These are phyloP conservation scores for Lichtheimia ornata DNA, from an alignment of 371 early-diverging fungal genomes.

Conservation along the genomic window DNA sequence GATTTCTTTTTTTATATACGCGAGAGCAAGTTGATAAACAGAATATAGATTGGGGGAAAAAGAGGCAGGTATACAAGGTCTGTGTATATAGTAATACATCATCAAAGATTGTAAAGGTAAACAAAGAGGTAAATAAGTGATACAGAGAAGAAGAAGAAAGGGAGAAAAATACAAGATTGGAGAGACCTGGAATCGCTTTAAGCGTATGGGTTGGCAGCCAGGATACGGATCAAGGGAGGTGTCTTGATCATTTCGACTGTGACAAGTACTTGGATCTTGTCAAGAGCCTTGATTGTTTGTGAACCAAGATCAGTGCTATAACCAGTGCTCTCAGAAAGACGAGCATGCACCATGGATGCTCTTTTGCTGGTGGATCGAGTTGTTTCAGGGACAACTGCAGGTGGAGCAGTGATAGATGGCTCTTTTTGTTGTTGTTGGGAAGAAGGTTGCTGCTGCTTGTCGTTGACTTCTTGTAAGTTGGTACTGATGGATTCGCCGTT, in stretches of 20 bases:
- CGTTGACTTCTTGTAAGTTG: neutral
- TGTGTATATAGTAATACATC: too few species aligned
- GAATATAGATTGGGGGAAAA: slow-evolving; percentile 4
- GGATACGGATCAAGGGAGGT: slow-evolving; percentile 70
- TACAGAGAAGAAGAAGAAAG: neutral
- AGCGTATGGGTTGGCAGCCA: slow-evolving; percentile 65
- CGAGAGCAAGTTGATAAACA: neutral
- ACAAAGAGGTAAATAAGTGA: neutral
- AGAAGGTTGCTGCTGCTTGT: neutral
- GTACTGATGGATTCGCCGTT: neutral
- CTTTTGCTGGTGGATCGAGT: slow-evolving; percentile 30
- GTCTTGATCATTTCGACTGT: slow-evolving; percentile 62
- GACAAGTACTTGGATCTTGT: slow-evolving; percentile 60
- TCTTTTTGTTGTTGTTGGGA: neutral
- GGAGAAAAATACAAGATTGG: neutral
- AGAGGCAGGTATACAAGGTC: slow-evolving; percentile 6
- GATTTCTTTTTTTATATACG: too few species aligned
- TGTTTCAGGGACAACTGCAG: slow-evolving; percentile 19
- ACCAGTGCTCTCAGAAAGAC: slow-evolving; percentile 40
- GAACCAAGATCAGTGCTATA: slow-evolving; percentile 43
- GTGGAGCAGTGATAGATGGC: neutral
- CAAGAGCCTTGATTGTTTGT: slow-evolving; percentile 66
- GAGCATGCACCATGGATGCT: slow-evolving; percentile 39
- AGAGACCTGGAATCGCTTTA: slow-evolving; percentile 16
- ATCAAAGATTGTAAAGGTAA: too few species aligned